Conservation (phyloP, 257 asterid genomes). For the Knoxia roxburghii region DNA sequence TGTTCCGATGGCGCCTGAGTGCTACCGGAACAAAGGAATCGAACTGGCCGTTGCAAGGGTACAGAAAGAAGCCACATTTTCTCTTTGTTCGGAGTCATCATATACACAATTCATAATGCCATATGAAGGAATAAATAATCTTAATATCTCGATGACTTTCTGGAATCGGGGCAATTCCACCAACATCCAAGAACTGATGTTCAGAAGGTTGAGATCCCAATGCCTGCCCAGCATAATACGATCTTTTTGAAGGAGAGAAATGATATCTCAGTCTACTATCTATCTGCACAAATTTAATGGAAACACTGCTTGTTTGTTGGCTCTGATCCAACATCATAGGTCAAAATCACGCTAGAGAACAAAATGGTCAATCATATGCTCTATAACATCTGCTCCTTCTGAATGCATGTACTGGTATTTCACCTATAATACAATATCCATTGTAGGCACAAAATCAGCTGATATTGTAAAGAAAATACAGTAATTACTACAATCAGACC, state of each 20-base stretch:
- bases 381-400: slow-evolving; percentile 90
- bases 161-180: background rate
- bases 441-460: background rate
- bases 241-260: background rate
- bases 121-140: background rate
- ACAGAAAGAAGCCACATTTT: no score
- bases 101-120: background rate
- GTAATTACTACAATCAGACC: no score
- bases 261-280: background rate
- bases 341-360: slow-evolving; percentile 27
- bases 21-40: no score
- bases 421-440: slow-evolving; percentile 43
- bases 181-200: background rate
- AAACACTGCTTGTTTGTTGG: background rate
- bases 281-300: background rate
- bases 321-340: background rate
- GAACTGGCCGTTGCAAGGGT: no score
- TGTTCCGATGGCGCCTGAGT: no score
- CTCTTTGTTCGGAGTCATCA: background rate
- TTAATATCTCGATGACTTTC: background rate
- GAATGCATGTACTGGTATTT: slow-evolving; percentile 63
- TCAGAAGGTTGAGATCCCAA: background rate
- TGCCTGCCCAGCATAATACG: background rate
- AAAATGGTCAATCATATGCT: slow-evolving; percentile 87
- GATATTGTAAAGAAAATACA: background rate